Evolutionary conservation across 129 eudicot genomes (phyloP).

Genomic region (Pulicaria dysenterica): DNA sequence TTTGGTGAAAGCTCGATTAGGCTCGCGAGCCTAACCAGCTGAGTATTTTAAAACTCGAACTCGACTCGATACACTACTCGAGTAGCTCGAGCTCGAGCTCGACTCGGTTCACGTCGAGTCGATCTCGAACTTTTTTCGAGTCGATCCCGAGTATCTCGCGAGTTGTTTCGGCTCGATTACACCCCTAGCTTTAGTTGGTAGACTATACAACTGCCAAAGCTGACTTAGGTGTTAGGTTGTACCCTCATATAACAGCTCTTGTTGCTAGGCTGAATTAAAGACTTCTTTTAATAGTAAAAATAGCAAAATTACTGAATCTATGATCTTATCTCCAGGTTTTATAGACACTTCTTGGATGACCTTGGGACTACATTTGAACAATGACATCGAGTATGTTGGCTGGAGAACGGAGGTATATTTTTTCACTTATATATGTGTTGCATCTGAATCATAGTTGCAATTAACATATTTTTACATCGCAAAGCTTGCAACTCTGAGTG

Average conservation of each 20-base stretch:
- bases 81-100: too few relatives aligned
- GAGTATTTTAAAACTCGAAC: too few relatives aligned
- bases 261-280: constrained; percentile 5
- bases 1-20: too few relatives aligned
- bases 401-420: constrained; percentile 87
- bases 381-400: constrained; percentile 88
- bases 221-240: constrained; percentile 4
- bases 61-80: too few relatives aligned
- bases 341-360: constrained; percentile 59
- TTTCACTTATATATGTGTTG: not conserved
- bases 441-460: not conserved
- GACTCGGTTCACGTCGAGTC: too few relatives aligned
- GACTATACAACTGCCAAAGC: not conserved
- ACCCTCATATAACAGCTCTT: constrained; percentile 6
- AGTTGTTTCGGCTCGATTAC: too few relatives aligned
- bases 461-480: not conserved
- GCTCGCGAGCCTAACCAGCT: too few relatives aligned
- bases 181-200: constrained; percentile 4
- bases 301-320: not conserved
- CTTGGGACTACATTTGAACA: constrained; percentile 52
- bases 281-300: constrained; percentile 5
- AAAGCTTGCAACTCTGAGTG: not conserved
- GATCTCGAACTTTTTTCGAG: too few relatives aligned
- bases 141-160: too few relatives aligned
- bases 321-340: constrained; percentile 33